A percentile compares a stretch with the other conserved stretches of the same genome.
Evolutionary conservation across 768 basidiomycete genomes (phyloP).

Genomic region (Clitopilus passeckerianus): DNA sequence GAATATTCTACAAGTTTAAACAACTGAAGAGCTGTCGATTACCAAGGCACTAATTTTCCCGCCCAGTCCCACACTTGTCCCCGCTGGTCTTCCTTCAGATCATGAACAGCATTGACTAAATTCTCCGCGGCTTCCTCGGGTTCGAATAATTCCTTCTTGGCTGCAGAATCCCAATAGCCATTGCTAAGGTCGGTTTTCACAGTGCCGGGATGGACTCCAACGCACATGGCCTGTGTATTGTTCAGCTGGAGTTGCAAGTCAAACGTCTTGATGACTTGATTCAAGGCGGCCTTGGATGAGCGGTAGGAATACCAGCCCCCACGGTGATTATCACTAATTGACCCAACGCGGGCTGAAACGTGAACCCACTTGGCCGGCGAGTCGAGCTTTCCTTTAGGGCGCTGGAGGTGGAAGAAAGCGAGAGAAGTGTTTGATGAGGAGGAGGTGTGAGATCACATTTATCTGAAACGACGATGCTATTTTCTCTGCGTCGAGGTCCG

Average conservation of each 20-base stretch:
- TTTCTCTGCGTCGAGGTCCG: slow-evolving; percentile 36
- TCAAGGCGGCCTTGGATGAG: slow-evolving; percentile 57
- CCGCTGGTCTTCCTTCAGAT: slow-evolving; percentile 32
- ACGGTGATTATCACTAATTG: slow-evolving; percentile 49
- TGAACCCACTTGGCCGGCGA: slow-evolving; percentile 53
- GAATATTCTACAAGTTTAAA: neutral
- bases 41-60: slow-evolving; percentile 43
- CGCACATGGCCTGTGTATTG: slow-evolving; percentile 41
- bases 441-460: slow-evolving; percentile 56
- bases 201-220: slow-evolving; percentile 57
- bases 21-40: slow-evolving; percentile 1
- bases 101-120: slow-evolving; percentile 39
- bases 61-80: slow-evolving; percentile 58
- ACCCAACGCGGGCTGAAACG: slow-evolving; percentile 54
- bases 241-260: slow-evolving; percentile 48
- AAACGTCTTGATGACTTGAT: slow-evolving; percentile 59
- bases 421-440: slow-evolving; percentile 59
- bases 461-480: slow-evolving; percentile 45
- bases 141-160: slow-evolving; percentile 37
- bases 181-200: slow-evolving; percentile 57
- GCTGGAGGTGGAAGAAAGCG: slow-evolving; percentile 43
- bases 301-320: slow-evolving; percentile 66
- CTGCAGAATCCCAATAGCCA: slow-evolving; percentile 41
- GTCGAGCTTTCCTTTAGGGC: slow-evolving; percentile 12
- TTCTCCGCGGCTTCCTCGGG: slow-evolving; percentile 45